These are phyloP conservation scores for Davidsoniella virescens DNA, from an alignment of 2,329 filamentous ascomycete species.

Conservation along the genomic window DNA sequence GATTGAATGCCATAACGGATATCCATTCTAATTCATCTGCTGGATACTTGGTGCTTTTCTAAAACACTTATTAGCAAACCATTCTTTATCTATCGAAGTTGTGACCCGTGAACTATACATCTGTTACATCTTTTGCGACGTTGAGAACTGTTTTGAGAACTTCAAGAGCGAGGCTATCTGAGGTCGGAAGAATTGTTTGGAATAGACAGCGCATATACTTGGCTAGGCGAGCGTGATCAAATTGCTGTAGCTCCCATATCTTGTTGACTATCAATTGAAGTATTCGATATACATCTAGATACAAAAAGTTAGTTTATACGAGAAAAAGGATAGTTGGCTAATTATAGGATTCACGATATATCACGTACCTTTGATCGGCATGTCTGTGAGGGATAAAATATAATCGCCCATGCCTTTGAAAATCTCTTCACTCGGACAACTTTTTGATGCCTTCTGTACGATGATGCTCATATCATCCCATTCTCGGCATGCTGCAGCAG, in stretches of 20 bases:
- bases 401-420: slow-evolving; percentile 52
- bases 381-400: slow-evolving; percentile 33
- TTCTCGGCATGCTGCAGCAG: slow-evolving; percentile 44
- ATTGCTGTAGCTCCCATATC: slow-evolving; percentile 40
- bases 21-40: slow-evolving; percentile 59
- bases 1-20: slow-evolving; percentile 52
- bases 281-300: slow-evolving; percentile 31
- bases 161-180: slow-evolving; percentile 38
- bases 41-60: slow-evolving; percentile 32
- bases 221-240: slow-evolving; percentile 44
- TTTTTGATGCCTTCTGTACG: slow-evolving; percentile 31
- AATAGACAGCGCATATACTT: slow-evolving; percentile 70
- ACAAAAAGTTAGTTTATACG: slow-evolving; percentile 1
- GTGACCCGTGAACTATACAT: slow-evolving; percentile 22
- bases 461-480: slow-evolving; percentile 51
- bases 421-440: slow-evolving; percentile 28
- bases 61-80: slow-evolving; percentile 7
- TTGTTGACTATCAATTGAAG: slow-evolving; percentile 55
- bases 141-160: slow-evolving; percentile 47
- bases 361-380: slow-evolving; percentile 33
- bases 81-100: not conserved
- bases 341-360: not conserved
- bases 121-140: slow-evolving; percentile 33
- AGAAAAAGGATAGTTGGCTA: not conserved
- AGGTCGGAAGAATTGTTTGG: slow-evolving; percentile 43